These are phyloP conservation scores for Haplosporangium gracile DNA, from an alignment of 192 early-diverging fungal genomes.

Conservation along the genomic window DNA sequence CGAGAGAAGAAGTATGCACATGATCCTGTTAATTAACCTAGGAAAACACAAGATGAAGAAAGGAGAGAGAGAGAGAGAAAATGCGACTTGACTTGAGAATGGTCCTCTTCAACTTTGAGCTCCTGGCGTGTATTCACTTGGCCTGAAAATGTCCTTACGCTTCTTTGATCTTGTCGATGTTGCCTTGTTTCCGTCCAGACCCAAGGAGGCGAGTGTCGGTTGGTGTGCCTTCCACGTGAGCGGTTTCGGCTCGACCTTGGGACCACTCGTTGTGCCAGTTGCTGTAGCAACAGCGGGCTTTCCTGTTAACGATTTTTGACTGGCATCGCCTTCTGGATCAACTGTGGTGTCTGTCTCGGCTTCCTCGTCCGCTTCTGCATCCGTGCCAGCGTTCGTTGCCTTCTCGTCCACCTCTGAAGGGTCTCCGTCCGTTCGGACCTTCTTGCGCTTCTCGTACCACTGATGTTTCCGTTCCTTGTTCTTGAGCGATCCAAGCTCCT, in stretches of 20 bases:
- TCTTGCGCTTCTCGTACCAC: slow-evolving; percentile 69
- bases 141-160: slow-evolving; percentile 43
- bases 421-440: slow-evolving; percentile 27
- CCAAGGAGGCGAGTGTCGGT: not conserved
- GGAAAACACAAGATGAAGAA: not conserved
- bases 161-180: slow-evolving; percentile 27
- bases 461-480: slow-evolving; percentile 72
- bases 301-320: not conserved
- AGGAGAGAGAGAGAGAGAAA: not conserved
- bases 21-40: not conserved
- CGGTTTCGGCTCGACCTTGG: slow-evolving; percentile 4
- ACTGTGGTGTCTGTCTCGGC: slow-evolving; percentile 47
- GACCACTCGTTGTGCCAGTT: not conserved
- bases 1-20: not conserved
- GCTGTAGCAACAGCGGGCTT: not conserved
- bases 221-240: slow-evolving; percentile 12
- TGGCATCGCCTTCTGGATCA: slow-evolving; percentile 51
- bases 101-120: not conserved
- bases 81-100: not conserved
- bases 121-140: slow-evolving; percentile 30
- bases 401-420: slow-evolving; percentile 36
- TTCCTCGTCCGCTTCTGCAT: slow-evolving; percentile 40
- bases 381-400: slow-evolving; percentile 21
- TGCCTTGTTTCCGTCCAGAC: not conserved
- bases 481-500: slow-evolving; percentile 56